phyloP scores from a whole-genome alignment of 352 stramenopile genomes.

The Globisporangium abappressorium region DNA sequence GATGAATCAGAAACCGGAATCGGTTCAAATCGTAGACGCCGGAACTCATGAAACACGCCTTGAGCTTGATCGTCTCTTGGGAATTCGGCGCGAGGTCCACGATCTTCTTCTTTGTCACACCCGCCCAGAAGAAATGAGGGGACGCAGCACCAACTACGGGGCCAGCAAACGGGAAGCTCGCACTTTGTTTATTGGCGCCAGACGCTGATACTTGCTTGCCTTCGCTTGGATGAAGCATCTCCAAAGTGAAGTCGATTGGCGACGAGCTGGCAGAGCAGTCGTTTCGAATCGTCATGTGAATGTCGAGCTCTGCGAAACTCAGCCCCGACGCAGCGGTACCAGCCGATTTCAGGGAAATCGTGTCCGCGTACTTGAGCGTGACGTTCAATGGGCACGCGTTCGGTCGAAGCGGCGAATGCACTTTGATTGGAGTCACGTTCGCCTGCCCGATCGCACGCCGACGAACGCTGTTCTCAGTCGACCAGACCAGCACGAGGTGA shows the following conservation, averaged over 20 bases:
- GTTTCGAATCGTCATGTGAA: conserved; percentile 78
- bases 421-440: conserved; percentile 60
- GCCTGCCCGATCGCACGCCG: conserved; percentile 47
- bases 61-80: conserved; percentile 47
- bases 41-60: conserved; percentile 66
- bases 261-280: conserved; percentile 42
- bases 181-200: neutral
- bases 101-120: conserved; percentile 71
- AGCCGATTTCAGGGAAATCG: neutral
- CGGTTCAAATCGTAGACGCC: conserved; percentile 85
- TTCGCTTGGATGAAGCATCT: conserved; percentile 77
- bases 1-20: conserved; percentile 60
- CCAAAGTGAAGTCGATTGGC: conserved; percentile 73
- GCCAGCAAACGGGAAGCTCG: conserved; percentile 10
- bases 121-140: conserved; percentile 79
- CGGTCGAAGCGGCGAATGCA: conserved; percentile 44
- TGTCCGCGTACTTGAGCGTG: conserved; percentile 29
- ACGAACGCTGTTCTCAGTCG: conserved; percentile 27
- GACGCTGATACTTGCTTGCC: conserved; percentile 29
- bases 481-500: conserved; percentile 72
- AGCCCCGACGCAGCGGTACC: conserved; percentile 16
- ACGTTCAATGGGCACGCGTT: conserved; percentile 67
- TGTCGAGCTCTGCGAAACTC: conserved; percentile 57
- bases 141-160: conserved; percentile 23
- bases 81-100: conserved; percentile 44